These are phyloP conservation scores for Apiospora pterosperma DNA, from an alignment of 2,329 filamentous ascomycete species.

Conservation along the genomic window DNA sequence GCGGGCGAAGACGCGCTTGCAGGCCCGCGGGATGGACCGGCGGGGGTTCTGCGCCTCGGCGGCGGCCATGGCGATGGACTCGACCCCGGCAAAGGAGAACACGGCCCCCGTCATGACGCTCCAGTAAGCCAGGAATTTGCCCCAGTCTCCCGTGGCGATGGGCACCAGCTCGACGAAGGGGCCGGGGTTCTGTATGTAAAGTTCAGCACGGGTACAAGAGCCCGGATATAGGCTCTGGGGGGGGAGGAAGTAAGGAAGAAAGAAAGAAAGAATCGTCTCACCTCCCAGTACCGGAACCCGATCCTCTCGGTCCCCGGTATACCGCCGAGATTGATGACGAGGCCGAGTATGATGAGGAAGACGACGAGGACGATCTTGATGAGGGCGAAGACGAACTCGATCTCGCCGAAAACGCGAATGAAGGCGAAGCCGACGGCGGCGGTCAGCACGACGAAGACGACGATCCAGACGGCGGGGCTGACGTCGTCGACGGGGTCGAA, in stretches of 20 bases:
- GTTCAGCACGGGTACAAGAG: not conserved
- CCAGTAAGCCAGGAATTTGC: conserved; percentile 61
- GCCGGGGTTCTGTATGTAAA: conserved; percentile 47
- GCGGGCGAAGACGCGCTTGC: conserved; percentile 78
- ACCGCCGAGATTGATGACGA: conserved; percentile 59
- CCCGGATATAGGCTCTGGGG: not conserved
- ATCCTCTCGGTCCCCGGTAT: conserved; percentile 54
- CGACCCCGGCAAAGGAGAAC: conserved; percentile 75
- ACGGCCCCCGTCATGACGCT: conserved; percentile 55
- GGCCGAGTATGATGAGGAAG: conserved; percentile 63
- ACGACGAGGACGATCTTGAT: conserved; percentile 57
- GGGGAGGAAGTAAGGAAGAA: not conserved
- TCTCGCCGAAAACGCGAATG: conserved; percentile 51
- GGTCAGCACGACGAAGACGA: conserved; percentile 51
- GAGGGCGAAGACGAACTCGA: conserved; percentile 55
- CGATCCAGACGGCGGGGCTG: conserved; percentile 52
- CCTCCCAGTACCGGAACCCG: conserved; percentile 68
- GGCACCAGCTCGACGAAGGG: conserved; percentile 58
- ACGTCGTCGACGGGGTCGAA: conserved; percentile 47
- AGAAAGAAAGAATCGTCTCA: not conserved
- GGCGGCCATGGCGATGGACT: conserved; percentile 74
- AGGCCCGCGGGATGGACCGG: conserved; percentile 71
- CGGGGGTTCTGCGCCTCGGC: conserved; percentile 78
- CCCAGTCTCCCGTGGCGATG: conserved; percentile 53
- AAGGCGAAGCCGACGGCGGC: conserved; percentile 49